A percentile compares a stretch with the other conserved stretches of the same genome.
Evolutionary conservation across 805 yeast species (phyloP).

Genomic region (Brettanomyces custersianus): DNA sequence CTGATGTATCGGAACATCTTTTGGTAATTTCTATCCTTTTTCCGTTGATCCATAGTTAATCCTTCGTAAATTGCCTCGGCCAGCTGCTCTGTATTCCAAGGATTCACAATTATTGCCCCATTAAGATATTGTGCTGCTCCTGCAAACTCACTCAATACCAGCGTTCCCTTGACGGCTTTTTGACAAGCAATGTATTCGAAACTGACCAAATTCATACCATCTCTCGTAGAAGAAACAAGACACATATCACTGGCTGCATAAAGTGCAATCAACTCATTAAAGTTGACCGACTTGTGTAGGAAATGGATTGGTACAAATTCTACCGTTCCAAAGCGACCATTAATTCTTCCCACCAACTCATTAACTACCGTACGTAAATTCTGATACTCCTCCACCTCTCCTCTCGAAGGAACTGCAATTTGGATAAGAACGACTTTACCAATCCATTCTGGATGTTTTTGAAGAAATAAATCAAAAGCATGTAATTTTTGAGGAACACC

Average conservation of each 20-base stretch:
- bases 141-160: constrained; percentile 88
- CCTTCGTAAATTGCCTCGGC: constrained; percentile 81
- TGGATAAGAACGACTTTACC: constrained; percentile 95
- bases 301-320: constrained; percentile 98
- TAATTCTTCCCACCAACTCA: constrained; percentile 92
- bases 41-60: constrained; percentile 76
- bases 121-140: constrained; percentile 99
- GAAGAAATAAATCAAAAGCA: constrained; percentile 87
- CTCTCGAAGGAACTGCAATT: constrained; percentile 95
- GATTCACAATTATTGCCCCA: constrained; percentile 90
- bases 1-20: constrained; percentile 81
- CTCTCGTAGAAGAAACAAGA: constrained; percentile 88
- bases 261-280: constrained; percentile 83
- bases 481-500: constrained; percentile 97
- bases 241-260: constrained; percentile 86
- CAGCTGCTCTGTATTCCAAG: constrained; percentile 96
- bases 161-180: constrained; percentile 66
- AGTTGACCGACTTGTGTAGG: constrained; percentile 85
- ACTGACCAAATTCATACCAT: constrained; percentile 96
- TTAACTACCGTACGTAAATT: constrained; percentile 87
- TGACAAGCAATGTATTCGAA: constrained; percentile 98
- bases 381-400: constrained; percentile 97
- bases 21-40: constrained; percentile 67
- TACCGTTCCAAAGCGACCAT: constrained; percentile 92
- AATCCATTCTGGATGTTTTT: constrained; percentile 95